Percentiles rank a stretch among this genome's conserved stretches.
Conservation (phyloP, 208 protist species). For the Strigomonas culicis region DNA sequence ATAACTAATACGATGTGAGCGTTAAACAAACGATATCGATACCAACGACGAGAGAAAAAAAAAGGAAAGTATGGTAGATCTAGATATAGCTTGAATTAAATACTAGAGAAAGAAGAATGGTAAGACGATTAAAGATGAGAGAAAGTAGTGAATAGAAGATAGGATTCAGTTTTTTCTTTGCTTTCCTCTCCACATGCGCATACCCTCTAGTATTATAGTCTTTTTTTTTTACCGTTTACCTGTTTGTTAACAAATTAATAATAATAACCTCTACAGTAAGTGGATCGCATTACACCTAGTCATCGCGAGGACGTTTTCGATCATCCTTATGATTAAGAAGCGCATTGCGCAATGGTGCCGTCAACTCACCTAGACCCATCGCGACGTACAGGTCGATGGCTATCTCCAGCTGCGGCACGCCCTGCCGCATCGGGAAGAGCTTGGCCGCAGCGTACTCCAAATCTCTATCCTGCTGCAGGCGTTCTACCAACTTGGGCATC, state of each 20-base stretch:
- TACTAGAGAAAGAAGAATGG: too few species aligned
- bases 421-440: constrained; percentile 51
- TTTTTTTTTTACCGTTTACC: neutral
- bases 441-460: constrained; percentile 34
- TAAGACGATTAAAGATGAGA: too few species aligned
- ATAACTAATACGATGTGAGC: neutral
- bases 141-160: too few species aligned
- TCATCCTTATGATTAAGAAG: constrained; percentile 38
- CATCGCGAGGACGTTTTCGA: constrained; percentile 33
- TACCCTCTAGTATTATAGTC: too few species aligned
- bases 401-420: constrained; percentile 30
- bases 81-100: too few species aligned
- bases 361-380: constrained; percentile 62
- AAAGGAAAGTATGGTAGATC: too few species aligned
- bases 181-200: too few species aligned
- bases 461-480: constrained; percentile 52
- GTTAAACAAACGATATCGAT: too few species aligned
- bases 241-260: neutral
- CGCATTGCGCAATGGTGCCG: constrained; percentile 30
- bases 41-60: too few species aligned
- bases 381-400: constrained; percentile 73
- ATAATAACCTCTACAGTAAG: neutral
- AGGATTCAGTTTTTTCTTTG: too few species aligned
- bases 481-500: constrained; percentile 31
- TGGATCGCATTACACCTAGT: neutral